Base-by-base conservation (phyloP, 176 grass and related monocot genomes). In the Echinochloa phyllopogon region DNA sequence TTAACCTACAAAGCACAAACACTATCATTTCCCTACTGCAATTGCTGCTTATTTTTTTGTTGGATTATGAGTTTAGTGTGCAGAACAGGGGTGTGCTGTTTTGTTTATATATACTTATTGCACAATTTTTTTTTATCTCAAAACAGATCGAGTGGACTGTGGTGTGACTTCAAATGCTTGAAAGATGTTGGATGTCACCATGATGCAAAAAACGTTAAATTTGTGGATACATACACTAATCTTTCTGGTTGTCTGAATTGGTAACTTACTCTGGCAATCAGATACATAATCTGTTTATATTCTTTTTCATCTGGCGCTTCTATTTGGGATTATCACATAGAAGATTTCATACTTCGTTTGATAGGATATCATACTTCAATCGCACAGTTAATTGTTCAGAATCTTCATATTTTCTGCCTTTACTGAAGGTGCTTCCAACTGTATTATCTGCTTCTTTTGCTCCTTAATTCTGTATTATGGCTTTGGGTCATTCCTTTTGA, bases 401-500 rank as follows among this genome's bases (percentile, higher is more conserved):
- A 59, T 45, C 27, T 24, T 10, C 39, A 70, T 71, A 3, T 57
- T 83, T 77, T 72, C 39, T 21, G 47, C 59, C 6, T 75, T 52
- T 14, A 5, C 41, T 27, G 15, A 43, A n/a, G 29, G 38, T 48
- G 41, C 20, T 68, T 75, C 76, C 51, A 70, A 76, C 70, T 69
- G 38, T 69, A 77, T 80, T 63, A 42, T 66, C 71, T 77, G 17
- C 43, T 65, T 69, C 8, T 38, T 69, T 73, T 82, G 61, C 45
- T 81, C 18, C 43, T 75, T 85, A 38, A 45, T 76, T 51, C 68
- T 70, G 25, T 10, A 16, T 64, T 81, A 79, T 11, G 33, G 39
- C 56, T 47, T 51, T 69, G 38, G 41, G 42, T 55, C 41, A 24
- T 89, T 68, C 33, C 67, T 65, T 80, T 89, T 85, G 39, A 41